Percentiles rank a stretch among this genome's conserved stretches.
These are phyloP conservation scores for Pulveroboletus sp. DNA, from an alignment of 768 basidiomycete genomes.

Conservation along the genomic window DNA sequence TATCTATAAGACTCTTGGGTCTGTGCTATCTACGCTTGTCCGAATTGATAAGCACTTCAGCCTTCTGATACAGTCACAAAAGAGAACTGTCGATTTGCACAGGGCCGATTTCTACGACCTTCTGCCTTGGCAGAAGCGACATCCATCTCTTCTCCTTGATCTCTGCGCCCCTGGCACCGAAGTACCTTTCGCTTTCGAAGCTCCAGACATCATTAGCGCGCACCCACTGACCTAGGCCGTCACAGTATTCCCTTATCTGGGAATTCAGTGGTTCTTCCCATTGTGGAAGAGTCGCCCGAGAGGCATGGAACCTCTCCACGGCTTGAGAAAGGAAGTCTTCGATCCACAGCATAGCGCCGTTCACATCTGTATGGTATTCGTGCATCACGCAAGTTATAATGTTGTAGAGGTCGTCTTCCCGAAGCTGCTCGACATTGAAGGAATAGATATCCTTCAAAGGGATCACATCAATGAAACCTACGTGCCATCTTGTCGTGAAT, in stretches of 20 bases:
- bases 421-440: constrained; percentile 34
- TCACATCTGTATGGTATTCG: constrained; percentile 24
- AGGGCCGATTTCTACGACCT: constrained; percentile 6
- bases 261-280: constrained; percentile 42
- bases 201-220: constrained; percentile 49
- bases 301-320: constrained; percentile 6
- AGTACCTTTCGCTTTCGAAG: constrained; percentile 46
- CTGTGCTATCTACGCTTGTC: too few relatives aligned
- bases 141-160: constrained; percentile 33
- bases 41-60: too few relatives aligned
- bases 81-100: constrained; percentile 12
- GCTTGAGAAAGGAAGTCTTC: constrained; percentile 2
- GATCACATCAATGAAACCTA: neutral
- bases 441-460: constrained; percentile 28
- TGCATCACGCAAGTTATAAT: constrained; percentile 53
- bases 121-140: constrained; percentile 26
- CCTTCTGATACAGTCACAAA: constrained; percentile 2
- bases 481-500: neutral
- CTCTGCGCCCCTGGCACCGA: constrained; percentile 33
- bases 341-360: constrained; percentile 17
- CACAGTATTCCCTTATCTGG: constrained; percentile 40
- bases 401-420: constrained; percentile 31
- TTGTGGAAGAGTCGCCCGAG: constrained; percentile 29
- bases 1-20: too few relatives aligned
- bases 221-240: constrained; percentile 52